phyloP scores from a whole-genome alignment of 306 rosid genomes.

The Cicer arietinum region DNA sequence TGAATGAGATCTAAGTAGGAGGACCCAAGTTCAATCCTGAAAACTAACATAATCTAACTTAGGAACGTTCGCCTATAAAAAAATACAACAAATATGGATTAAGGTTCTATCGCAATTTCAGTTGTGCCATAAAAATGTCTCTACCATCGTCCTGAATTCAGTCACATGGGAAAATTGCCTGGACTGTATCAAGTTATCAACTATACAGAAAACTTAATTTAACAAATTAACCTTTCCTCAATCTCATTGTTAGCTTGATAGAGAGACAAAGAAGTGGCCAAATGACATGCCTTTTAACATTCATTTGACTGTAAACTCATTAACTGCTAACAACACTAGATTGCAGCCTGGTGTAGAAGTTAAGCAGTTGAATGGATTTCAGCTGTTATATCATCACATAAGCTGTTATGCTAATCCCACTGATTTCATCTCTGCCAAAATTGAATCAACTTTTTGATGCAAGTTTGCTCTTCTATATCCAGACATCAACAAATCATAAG shows the following conservation, averaged over 20 bases:
- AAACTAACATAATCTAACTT: too few relatives aligned
- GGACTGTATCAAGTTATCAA: constrained; percentile 20
- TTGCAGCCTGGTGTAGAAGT: neutral
- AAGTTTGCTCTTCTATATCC: constrained; percentile 62
- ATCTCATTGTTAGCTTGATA: constrained; percentile 1
- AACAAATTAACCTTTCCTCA: neutral
- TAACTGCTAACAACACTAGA: constrained; percentile 9
- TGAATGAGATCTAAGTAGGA: too few relatives aligned
- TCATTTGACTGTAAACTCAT: neutral
- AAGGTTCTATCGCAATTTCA: neutral
- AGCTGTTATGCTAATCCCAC: constrained; percentile 47
- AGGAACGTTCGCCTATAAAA: too few relatives aligned
- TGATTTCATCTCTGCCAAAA: constrained; percentile 49
- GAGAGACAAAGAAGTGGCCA: neutral
- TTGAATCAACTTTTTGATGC: constrained; percentile 47
- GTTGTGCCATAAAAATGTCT: neutral
- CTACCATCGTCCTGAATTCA: neutral
- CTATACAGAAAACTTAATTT: neutral
- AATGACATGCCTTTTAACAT: neutral
- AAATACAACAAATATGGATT: neutral
- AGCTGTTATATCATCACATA: neutral
- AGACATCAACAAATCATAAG: constrained; percentile 56
- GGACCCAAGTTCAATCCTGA: too few relatives aligned
- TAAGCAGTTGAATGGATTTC: neutral
- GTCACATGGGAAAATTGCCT: neutral